Conservation (phyloP, 768 basidiomycete species). For the Ramaria rubella region DNA sequence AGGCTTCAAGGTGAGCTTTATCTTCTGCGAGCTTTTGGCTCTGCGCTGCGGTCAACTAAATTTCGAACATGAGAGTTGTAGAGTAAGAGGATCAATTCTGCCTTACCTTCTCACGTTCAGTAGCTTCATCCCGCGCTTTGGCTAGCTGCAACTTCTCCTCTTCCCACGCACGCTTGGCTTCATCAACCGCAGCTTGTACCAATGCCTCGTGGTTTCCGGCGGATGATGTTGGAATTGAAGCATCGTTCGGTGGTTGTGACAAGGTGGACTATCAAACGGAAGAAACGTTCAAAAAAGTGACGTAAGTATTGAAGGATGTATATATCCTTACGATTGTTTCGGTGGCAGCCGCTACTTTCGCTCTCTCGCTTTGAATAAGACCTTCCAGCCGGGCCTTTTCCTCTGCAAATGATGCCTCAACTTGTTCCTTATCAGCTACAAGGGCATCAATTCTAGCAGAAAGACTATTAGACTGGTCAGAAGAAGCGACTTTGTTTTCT, state of each 20-base stretch:
- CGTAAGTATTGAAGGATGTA: slow-evolving; percentile 21
- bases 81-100: neutral
- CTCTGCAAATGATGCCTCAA: slow-evolving; percentile 34
- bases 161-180: slow-evolving; percentile 42
- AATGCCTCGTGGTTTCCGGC: slow-evolving; percentile 11
- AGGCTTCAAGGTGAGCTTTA: slow-evolving; percentile 32
- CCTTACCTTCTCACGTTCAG: slow-evolving; percentile 51
- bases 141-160: slow-evolving; percentile 52
- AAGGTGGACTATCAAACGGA: neutral
- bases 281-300: slow-evolving; percentile 7
- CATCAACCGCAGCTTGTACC: slow-evolving; percentile 22
- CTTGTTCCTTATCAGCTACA: slow-evolving; percentile 30
- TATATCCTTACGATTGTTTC: slow-evolving; percentile 40
- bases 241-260: neutral
- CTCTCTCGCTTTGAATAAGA: slow-evolving; percentile 12
- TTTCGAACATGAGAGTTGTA: slow-evolving; percentile 6
- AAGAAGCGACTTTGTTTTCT: slow-evolving; percentile 11
- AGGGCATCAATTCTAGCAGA: slow-evolving; percentile 30
- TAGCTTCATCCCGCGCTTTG: slow-evolving; percentile 54
- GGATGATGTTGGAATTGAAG: neutral
- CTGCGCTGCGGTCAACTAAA: slow-evolving; percentile 37
- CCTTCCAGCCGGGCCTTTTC: slow-evolving; percentile 23
- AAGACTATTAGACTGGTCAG: slow-evolving; percentile 26
- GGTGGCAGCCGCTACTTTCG: slow-evolving; percentile 49
- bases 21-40: slow-evolving; percentile 40